Conservation (phyloP, 805 yeast genomes). For the Metschnikowia arizonensis region DNA sequence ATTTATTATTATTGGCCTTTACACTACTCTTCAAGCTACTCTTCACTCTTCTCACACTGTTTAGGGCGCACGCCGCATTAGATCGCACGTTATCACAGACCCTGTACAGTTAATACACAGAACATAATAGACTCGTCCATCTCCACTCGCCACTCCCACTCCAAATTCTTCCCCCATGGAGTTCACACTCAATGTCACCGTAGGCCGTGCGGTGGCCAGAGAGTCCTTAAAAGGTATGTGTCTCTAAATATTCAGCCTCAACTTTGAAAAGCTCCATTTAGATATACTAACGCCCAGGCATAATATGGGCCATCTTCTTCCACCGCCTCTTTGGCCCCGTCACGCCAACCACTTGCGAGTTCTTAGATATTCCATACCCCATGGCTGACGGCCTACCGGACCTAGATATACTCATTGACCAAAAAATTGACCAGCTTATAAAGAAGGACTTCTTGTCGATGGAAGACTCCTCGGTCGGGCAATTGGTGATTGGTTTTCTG, state of each 20-base stretch:
- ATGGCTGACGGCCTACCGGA: slow-evolving; percentile 44
- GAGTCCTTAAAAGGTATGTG: slow-evolving; percentile 53
- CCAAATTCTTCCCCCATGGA: slow-evolving; percentile 32
- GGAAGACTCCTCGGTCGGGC: slow-evolving; percentile 25
- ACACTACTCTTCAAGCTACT: no score
- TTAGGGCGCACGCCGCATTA: slow-evolving; percentile 1
- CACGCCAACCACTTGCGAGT: slow-evolving; percentile 51
- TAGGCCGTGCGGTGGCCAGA: slow-evolving; percentile 50
- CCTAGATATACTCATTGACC: slow-evolving; percentile 44
- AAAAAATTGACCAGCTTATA: slow-evolving; percentile 30
- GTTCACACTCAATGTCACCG: slow-evolving; percentile 42
- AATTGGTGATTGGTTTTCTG: slow-evolving; percentile 35
- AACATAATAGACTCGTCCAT: background rate
- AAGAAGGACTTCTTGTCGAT: slow-evolving; percentile 23
- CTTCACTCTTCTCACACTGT: no score
- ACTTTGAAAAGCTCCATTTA: background rate
- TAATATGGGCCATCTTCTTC: slow-evolving; percentile 65
- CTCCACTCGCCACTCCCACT: background rate
- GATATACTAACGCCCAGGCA: slow-evolving; percentile 35
- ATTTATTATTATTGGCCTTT: background rate
- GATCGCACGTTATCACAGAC: slow-evolving; percentile 5
- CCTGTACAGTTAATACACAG: slow-evolving; percentile 4
- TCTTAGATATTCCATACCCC: slow-evolving; percentile 58
- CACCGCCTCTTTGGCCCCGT: slow-evolving; percentile 65
- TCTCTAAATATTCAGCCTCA: background rate